These are phyloP conservation scores for Talaromyces sp. DNA, from an alignment of 2,329 filamentous ascomycete species.

Conservation along the genomic window DNA sequence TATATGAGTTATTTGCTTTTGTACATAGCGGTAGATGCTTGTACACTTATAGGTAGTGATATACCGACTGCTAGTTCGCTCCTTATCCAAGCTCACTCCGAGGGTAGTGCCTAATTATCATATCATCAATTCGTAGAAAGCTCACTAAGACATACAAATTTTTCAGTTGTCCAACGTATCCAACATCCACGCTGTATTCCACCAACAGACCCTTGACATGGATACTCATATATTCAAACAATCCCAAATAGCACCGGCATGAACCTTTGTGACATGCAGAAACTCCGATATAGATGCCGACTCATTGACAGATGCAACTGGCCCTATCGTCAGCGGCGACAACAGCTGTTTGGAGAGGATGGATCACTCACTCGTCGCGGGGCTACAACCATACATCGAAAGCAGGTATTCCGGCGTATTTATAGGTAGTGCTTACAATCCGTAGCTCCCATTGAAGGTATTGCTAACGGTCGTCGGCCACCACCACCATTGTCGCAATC, in stretches of 20 bases:
- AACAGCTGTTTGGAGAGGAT: neutral
- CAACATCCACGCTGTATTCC: too few relatives aligned
- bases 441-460: constrained; percentile 38
- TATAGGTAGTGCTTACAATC: constrained; percentile 41
- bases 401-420: constrained; percentile 33
- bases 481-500: constrained; percentile 15
- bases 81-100: too few relatives aligned
- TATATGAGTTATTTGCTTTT: too few relatives aligned
- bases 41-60: too few relatives aligned
- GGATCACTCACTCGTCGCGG: neutral
- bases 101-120: too few relatives aligned
- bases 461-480: constrained; percentile 26
- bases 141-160: too few relatives aligned
- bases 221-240: neutral
- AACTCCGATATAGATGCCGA: neutral
- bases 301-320: constrained; percentile 5
- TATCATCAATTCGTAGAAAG: too few relatives aligned
- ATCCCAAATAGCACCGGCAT: constrained; percentile 1
- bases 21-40: too few relatives aligned
- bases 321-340: neutral
- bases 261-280: constrained; percentile 5
- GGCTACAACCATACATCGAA: constrained; percentile 32
- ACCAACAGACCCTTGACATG: too few relatives aligned
- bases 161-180: too few relatives aligned
- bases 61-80: too few relatives aligned